Percentiles rank a stretch among this genome's conserved stretches.
These are phyloP conservation scores for Capniomyces stellatus DNA, from an alignment of 371 early-diverging fungal genomes.

Conservation along the genomic window DNA sequence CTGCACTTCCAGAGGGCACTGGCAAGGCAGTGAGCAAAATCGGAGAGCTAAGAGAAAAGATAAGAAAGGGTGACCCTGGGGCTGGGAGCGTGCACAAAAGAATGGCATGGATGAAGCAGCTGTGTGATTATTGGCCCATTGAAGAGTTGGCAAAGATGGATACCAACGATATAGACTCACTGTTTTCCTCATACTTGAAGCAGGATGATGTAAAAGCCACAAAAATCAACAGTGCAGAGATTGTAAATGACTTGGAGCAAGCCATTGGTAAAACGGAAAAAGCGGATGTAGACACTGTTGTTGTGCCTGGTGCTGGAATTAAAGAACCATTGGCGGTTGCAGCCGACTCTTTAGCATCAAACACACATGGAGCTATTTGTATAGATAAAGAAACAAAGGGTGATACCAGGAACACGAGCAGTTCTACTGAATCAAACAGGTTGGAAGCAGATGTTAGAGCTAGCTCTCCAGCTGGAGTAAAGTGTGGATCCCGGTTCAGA, in stretches of 20 bases:
- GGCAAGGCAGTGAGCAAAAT: constrained; percentile 53
- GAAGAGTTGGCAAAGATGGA: constrained; percentile 35
- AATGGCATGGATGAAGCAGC: constrained; percentile 61
- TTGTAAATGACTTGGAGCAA: constrained; percentile 8
- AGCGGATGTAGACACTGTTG: constrained; percentile 2
- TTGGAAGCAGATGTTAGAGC: not conserved
- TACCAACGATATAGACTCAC: constrained; percentile 32
- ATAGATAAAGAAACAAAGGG: not conserved
- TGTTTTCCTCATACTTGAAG: constrained; percentile 42
- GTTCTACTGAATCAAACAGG: not conserved
- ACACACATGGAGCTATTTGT: too few species aligned
- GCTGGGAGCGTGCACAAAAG: constrained; percentile 42
- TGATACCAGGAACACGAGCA: not conserved
- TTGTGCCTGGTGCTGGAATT: constrained; percentile 8
- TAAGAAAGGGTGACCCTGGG: constrained; percentile 46
- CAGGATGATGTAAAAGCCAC: constrained; percentile 31
- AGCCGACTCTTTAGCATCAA: not conserved
- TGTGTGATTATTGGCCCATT: constrained; percentile 54
- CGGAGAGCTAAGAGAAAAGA: constrained; percentile 41
- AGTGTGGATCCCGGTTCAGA: not conserved
- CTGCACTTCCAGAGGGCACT: constrained; percentile 40
- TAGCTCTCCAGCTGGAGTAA: not conserved
- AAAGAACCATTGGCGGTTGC: not conserved
- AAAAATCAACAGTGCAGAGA: not conserved
- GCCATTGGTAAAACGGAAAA: not conserved